Conservation (phyloP, 306 rosid genomes). For the Crataegus laevigata region DNA sequence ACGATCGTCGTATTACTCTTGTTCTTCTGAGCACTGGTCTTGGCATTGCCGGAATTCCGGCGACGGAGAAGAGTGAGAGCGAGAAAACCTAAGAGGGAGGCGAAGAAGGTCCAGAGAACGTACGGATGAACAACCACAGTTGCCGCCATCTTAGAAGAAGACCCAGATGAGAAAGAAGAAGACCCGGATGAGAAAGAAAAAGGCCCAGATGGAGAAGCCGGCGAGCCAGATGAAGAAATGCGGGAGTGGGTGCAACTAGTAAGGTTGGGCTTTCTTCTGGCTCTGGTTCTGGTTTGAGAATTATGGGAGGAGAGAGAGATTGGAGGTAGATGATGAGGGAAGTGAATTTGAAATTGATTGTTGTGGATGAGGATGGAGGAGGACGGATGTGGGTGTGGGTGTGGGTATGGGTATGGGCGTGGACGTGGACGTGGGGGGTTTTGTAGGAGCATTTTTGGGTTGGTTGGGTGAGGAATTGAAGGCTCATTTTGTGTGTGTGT, state of each 20-base stretch:
- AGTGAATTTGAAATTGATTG: background rate
- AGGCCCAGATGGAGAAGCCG: background rate
- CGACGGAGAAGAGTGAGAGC: constrained; percentile 15
- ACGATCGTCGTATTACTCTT: background rate
- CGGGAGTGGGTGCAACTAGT: background rate
- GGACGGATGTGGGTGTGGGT: background rate
- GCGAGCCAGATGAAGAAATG: background rate
- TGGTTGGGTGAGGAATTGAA: background rate
- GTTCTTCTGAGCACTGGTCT: background rate
- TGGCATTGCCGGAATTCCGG: background rate
- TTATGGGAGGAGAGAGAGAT: background rate
- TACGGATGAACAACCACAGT: constrained; percentile 18
- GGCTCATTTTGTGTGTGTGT: background rate
- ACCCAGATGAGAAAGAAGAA: constrained; percentile 6
- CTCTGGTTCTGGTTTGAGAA: background rate
- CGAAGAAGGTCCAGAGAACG: constrained; percentile 20
- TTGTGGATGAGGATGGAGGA: background rate
- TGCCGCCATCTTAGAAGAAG: background rate
- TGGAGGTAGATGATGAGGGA: background rate
- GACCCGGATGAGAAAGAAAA: background rate
- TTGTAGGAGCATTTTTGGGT: background rate
- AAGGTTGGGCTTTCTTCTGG: background rate
- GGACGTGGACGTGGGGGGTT: background rate
- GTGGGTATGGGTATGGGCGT: background rate
- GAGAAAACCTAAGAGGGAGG: constrained; percentile 19